A percentile compares a stretch with the other conserved stretches of the same genome.
Evolutionary conservation across 352 stramenopile species (phyloP).

Genomic region (Pythium periplocum): DNA sequence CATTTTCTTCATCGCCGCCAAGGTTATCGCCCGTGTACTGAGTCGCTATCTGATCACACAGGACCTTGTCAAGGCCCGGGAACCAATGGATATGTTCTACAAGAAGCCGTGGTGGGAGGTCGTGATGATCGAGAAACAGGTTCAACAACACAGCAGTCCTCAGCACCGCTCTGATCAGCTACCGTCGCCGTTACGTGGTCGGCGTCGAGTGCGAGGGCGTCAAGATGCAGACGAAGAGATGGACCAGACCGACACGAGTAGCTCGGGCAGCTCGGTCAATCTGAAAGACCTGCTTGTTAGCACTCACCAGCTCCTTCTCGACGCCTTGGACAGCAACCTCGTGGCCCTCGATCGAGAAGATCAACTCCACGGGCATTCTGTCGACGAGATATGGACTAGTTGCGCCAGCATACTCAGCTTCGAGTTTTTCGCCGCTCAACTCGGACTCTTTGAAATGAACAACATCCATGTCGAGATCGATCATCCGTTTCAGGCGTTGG

Average conservation of each 20-base stretch:
- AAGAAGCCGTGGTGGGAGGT: constrained; percentile 90
- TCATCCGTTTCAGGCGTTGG: constrained; percentile 69
- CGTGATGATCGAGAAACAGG: constrained; percentile 54
- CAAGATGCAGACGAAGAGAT: neutral
- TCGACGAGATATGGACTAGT: constrained; percentile 53
- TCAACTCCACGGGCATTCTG: constrained; percentile 43
- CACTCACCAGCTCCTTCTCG: constrained; percentile 59
- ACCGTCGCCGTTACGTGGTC: neutral
- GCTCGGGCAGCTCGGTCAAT: neutral
- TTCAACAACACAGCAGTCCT: constrained; percentile 20
- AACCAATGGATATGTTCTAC: constrained; percentile 87
- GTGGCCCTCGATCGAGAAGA: constrained; percentile 57
- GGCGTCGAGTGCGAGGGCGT: neutral
- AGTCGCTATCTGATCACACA: constrained; percentile 48
- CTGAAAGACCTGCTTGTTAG: constrained; percentile 45
- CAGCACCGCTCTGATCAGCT: neutral
- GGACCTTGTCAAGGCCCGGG: constrained; percentile 49
- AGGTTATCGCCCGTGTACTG: constrained; percentile 76
- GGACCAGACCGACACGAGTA: neutral
- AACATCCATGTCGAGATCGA: constrained; percentile 91
- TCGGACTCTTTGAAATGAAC: constrained; percentile 97
- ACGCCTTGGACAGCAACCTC: constrained; percentile 66
- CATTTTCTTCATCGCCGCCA: constrained; percentile 87
- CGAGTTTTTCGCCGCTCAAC: constrained; percentile 85
- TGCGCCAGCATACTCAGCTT: constrained; percentile 68